Percentiles rank a stretch among this genome's conserved stretches.
These are phyloP conservation scores for Backusella macrospora DNA, from an alignment of 192 early-diverging fungal species.

Conservation along the genomic window DNA sequence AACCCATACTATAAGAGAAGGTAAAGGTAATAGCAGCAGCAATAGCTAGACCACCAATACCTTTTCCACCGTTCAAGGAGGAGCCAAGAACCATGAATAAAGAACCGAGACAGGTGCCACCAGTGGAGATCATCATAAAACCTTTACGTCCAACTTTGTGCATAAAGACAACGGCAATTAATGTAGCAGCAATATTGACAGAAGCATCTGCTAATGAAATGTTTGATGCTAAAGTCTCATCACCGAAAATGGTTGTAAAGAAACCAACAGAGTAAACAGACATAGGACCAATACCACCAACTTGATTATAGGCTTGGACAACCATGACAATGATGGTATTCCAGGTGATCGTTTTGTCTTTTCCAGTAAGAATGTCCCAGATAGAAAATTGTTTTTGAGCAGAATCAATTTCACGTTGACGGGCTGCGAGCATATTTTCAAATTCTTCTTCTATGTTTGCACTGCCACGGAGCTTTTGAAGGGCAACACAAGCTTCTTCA, in stretches of 20 bases:
- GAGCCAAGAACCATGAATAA: slow-evolving; percentile 65
- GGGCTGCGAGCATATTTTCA: slow-evolving; percentile 56
- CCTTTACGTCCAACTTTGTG: slow-evolving; percentile 72
- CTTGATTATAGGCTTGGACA: slow-evolving; percentile 80
- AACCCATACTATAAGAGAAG: slow-evolving; percentile 74
- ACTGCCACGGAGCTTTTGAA: slow-evolving; percentile 59
- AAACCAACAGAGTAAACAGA: slow-evolving; percentile 83
- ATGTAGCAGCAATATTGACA: slow-evolving; percentile 63
- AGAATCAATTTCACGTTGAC: slow-evolving; percentile 34
- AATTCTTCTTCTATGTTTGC: slow-evolving; percentile 69
- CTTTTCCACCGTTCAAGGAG: slow-evolving; percentile 39
- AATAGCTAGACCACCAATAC: slow-evolving; percentile 59
- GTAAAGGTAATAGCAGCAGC: slow-evolving; percentile 67
- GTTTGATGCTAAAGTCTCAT: slow-evolving; percentile 50
- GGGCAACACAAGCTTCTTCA: slow-evolving; percentile 58
- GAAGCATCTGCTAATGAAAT: slow-evolving; percentile 65
- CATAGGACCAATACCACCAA: slow-evolving; percentile 84
- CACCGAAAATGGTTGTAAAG: slow-evolving; percentile 63
- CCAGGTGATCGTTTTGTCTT: slow-evolving; percentile 37
- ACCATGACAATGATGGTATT: slow-evolving; percentile 69
- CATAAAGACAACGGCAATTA: slow-evolving; percentile 60
- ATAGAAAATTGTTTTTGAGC: slow-evolving; percentile 6
- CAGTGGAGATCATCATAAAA: slow-evolving; percentile 64
- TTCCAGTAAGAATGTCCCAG: slow-evolving; percentile 24
- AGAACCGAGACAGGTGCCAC: slow-evolving; percentile 65